Evolutionary conservation across 2,329 filamentous ascomycete species (phyloP), one percentile per base, ranked within the genome.

Genomic region (Ascochyta clinopodiicola): DNA sequence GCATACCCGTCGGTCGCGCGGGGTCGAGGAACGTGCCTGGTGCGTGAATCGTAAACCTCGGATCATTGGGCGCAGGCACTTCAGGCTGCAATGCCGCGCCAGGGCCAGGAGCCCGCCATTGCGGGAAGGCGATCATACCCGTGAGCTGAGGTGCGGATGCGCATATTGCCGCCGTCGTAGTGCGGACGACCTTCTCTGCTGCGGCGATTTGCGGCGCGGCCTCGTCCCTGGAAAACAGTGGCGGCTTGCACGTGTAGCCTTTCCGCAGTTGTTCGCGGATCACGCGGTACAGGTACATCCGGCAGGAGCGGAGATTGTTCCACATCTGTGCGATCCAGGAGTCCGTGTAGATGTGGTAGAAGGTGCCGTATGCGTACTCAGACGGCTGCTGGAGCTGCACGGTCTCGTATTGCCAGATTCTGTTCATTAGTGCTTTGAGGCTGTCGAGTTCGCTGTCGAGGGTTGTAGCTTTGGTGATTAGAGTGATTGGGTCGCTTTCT

Each of bases 321-420:
- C 66, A 72, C 59, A 72, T 69, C 31, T 69, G 63, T 3, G 60
- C 59, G 9, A 73, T 63, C 68, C 70, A 73, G 2, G 66, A 61
- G 34, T 70, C 66, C 7, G 57, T 49, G 54, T 73, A 75, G 17
- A 73, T 54, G 51, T 73, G 63, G 37, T 72, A 75, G 29, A 48
- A 54, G 6, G 60, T 56, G 2, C 64, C 62, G 54, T 59, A 64
- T 1, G 63, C 61, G 29, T 66, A 40, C 12, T 64, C 45, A 0
- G 60, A 44, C 3, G 39, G 34, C 10, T 31, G 34, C 8, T 43
- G 10, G 2, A 55, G 45, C 15, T 6, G 39, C 13, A 55, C 40
- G 4, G 47, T 66, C 37, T 67, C 61, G 39, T 67, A 67, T 19
- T 61, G 56, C 68, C 69, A 73, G 6, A 64, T 58, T 13, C 46